phyloP scores from a whole-genome alignment of 2,329 filamentous ascomycete genomes.

The Aspergillus floridensis region DNA sequence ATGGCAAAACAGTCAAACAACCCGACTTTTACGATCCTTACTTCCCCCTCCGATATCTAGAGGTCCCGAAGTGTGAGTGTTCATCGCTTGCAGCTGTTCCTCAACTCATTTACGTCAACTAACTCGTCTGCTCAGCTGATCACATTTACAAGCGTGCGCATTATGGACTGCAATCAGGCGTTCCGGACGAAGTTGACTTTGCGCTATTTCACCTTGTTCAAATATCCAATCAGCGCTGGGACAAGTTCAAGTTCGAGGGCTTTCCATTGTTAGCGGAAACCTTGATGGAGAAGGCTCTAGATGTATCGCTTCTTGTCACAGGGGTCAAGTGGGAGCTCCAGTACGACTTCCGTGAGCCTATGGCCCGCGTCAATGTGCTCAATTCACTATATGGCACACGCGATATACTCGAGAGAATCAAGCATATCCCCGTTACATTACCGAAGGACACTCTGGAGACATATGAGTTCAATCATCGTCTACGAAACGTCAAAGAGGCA shows the following conservation, averaged over 20 bases:
- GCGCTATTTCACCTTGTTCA: slow-evolving; percentile 91
- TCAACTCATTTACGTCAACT: slow-evolving; percentile 4
- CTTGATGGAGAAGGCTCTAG: slow-evolving; percentile 77
- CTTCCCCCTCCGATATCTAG: slow-evolving; percentile 35
- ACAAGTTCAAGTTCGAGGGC: slow-evolving; percentile 92
- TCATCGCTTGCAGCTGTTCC: background rate
- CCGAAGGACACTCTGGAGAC: slow-evolving; percentile 68
- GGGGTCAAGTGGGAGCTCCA: slow-evolving; percentile 77
- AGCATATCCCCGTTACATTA: slow-evolving; percentile 58
- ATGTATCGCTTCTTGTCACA: slow-evolving; percentile 76
- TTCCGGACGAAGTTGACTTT: slow-evolving; percentile 83
- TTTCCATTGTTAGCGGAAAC: slow-evolving; percentile 87
- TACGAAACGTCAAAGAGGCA: slow-evolving; percentile 80
- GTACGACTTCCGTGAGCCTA: slow-evolving; percentile 60
- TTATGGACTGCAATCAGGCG: slow-evolving; percentile 74
- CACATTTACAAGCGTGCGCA: slow-evolving; percentile 87
- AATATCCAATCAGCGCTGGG: slow-evolving; percentile 89
- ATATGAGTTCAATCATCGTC: slow-evolving; percentile 64
- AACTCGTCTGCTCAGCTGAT: slow-evolving; percentile 32
- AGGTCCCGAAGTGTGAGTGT: slow-evolving; percentile 37
- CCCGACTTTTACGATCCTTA: slow-evolving; percentile 41
- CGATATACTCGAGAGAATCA: slow-evolving; percentile 70
- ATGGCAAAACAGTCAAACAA: slow-evolving; percentile 31
- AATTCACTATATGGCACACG: slow-evolving; percentile 67
- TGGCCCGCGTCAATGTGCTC: slow-evolving; percentile 53